phyloP scores from a whole-genome alignment of 352 stramenopile genomes.

The Pythium pyrilobum region DNA sequence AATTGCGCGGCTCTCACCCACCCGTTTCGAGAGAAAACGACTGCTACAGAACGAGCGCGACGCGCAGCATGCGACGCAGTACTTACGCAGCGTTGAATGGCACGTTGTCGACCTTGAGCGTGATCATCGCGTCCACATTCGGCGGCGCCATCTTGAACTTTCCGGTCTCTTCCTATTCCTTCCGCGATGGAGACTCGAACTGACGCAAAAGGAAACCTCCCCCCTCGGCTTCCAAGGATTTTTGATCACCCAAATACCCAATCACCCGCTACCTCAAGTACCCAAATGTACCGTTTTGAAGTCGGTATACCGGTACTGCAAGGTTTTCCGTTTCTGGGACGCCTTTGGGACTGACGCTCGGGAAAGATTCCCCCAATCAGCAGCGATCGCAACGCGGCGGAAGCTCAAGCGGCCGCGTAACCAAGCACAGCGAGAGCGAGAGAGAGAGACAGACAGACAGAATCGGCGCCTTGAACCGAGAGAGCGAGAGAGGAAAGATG shows the following conservation, averaged over 20 bases:
- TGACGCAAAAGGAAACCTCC: conserved; percentile 1
- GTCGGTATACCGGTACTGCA: conserved; percentile 5
- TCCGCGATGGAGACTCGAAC: conserved; percentile 2
- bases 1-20: background rate
- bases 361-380: conserved; percentile 24
- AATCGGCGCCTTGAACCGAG: too few relatives aligned
- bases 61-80: background rate
- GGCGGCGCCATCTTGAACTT: conserved; percentile 50
- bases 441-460: too few relatives aligned
- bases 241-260: conserved; percentile 7
- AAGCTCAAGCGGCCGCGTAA: conserved; percentile 4
- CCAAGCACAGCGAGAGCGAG: background rate
- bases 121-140: conserved; percentile 80
- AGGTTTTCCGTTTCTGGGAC: background rate
- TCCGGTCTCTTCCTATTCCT: conserved; percentile 4
- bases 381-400: conserved; percentile 12
- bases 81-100: conserved; percentile 68
- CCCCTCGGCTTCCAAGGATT: conserved; percentile 11
- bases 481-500: background rate
- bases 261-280: background rate
- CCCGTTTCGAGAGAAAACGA: conserved; percentile 9
- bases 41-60: conserved; percentile 9
- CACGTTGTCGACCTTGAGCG: conserved; percentile 88
- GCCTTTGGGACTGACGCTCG: conserved; percentile 4
- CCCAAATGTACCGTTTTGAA: too few relatives aligned